phyloP scores from a whole-genome alignment of 805 yeast species.

The Naumovozyma castellii region DNA sequence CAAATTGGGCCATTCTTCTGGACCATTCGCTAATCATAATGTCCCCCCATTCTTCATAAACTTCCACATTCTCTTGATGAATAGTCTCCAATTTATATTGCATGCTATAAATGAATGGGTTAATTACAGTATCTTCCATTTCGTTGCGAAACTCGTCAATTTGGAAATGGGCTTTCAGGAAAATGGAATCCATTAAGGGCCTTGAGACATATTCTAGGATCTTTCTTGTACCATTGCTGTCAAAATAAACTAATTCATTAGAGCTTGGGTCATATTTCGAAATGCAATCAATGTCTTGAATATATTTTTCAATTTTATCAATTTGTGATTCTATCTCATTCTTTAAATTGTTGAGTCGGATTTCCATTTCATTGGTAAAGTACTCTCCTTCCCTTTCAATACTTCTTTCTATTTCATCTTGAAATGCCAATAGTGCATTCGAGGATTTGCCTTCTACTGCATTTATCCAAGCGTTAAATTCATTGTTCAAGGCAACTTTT shows the following conservation, averaged over 20 bases:
- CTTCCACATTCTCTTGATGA: constrained; percentile 44
- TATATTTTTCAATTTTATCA: constrained; percentile 23
- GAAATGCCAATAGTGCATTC: constrained; percentile 14
- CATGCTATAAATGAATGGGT: constrained; percentile 24
- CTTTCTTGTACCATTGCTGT: constrained; percentile 13
- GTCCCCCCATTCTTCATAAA: constrained; percentile 66
- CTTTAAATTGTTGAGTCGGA: constrained; percentile 14
- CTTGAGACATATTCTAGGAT: constrained; percentile 35
- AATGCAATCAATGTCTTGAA: constrained; percentile 31
- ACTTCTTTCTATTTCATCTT: constrained; percentile 6
- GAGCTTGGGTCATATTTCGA: constrained; percentile 24
- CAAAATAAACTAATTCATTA: constrained; percentile 8
- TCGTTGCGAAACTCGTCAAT: constrained; percentile 19
- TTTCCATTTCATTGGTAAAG: constrained; percentile 28
- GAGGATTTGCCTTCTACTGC: constrained; percentile 31
- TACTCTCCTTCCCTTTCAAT: constrained; percentile 24
- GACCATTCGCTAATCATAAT: constrained; percentile 56
- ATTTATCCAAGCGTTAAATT: constrained; percentile 29
- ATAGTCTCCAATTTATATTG: constrained; percentile 30
- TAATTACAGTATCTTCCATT: constrained; percentile 26
- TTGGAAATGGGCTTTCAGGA: constrained; percentile 9
- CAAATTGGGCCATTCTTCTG: constrained; percentile 40
- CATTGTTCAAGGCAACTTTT: constrained; percentile 16
- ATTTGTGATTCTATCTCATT: constrained; percentile 17
- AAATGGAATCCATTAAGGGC: constrained; percentile 33